phyloP scores from a whole-genome alignment of 345 rosid species.

The Boechera retrofracta region DNA sequence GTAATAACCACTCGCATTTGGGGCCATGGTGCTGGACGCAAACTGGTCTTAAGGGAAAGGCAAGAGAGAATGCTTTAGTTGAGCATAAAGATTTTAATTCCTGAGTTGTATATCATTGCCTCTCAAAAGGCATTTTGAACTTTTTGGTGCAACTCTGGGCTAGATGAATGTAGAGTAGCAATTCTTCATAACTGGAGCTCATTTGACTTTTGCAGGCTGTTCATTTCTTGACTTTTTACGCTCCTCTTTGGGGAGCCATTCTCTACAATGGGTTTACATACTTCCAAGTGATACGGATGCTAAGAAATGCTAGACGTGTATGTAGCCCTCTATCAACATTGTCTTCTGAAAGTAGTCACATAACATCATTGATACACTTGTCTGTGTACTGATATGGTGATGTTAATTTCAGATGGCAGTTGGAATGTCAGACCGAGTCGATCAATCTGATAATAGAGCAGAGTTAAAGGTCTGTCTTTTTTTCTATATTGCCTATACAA shows the following conservation, averaged over 20 bases:
- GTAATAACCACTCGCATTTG: constrained; percentile 73
- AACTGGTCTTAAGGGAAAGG: constrained; percentile 87
- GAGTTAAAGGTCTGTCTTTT: constrained; percentile 71
- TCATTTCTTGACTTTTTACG: constrained; percentile 85
- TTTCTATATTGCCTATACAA: neutral
- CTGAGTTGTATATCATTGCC: neutral
- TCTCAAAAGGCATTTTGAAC: neutral
- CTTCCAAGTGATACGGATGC: constrained; percentile 95
- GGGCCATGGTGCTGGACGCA: constrained; percentile 87
- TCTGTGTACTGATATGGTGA: constrained; percentile 14
- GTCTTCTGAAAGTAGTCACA: constrained; percentile 15
- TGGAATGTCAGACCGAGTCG: constrained; percentile 82
- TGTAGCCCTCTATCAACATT: constrained; percentile 23
- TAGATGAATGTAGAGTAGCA: neutral
- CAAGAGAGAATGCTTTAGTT: constrained; percentile 37
- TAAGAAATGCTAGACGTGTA: constrained; percentile 92
- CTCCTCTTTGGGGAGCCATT: constrained; percentile 96
- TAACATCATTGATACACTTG: neutral
- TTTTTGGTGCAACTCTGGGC: neutral
- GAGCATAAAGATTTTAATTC: neutral
- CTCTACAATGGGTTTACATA: constrained; percentile 93
- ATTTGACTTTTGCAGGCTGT: constrained; percentile 67
- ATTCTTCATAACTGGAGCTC: constrained; percentile 11
- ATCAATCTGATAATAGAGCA: constrained; percentile 66
- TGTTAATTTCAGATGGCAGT: constrained; percentile 77